phyloP scores from a whole-genome alignment of 805 yeast genomes.

The Scheffersomyces spartinae region DNA sequence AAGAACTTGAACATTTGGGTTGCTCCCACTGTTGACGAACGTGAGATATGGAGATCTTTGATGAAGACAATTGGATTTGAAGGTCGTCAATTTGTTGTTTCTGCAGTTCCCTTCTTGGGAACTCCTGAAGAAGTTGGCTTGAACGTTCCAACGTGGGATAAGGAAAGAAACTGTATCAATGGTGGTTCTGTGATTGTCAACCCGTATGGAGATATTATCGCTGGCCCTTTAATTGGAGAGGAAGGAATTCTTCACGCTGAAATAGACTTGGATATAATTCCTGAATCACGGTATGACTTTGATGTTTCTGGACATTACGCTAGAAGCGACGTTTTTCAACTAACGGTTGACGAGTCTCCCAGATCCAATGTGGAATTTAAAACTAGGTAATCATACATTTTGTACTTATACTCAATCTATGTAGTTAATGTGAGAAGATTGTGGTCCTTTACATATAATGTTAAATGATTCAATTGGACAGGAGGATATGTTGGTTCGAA shows the following conservation, averaged over 20 bases:
- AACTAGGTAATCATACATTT: no score
- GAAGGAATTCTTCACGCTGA: slow-evolving; percentile 31
- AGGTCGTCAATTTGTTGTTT: slow-evolving; percentile 27
- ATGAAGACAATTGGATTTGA: slow-evolving; percentile 30
- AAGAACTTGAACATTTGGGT: slow-evolving; percentile 31
- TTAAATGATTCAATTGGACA: no score
- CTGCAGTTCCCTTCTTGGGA: slow-evolving; percentile 30
- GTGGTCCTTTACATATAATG: no score
- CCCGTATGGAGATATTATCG: slow-evolving; percentile 27
- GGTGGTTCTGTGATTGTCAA: slow-evolving; percentile 15
- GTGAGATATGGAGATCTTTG: slow-evolving; percentile 31
- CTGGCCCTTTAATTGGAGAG: slow-evolving; percentile 26
- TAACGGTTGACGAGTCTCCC: slow-evolving; percentile 27
- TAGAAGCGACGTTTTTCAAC: slow-evolving; percentile 28
- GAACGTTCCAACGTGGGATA: slow-evolving; percentile 10
- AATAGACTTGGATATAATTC: slow-evolving; percentile 23
- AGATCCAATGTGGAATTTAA: no score
- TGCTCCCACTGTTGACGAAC: slow-evolving; percentile 30
- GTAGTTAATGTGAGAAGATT: no score
- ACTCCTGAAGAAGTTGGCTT: slow-evolving; percentile 13
- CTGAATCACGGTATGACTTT: slow-evolving; percentile 29
- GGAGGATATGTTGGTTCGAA: slow-evolving; percentile 4
- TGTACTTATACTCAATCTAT: no score
- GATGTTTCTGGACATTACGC: slow-evolving; percentile 33
- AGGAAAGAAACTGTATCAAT: slow-evolving; percentile 20